Base-by-base conservation (phyloP, 2,329 filamentous ascomycete genomes). In the Colletotrichum sp. region DNA sequence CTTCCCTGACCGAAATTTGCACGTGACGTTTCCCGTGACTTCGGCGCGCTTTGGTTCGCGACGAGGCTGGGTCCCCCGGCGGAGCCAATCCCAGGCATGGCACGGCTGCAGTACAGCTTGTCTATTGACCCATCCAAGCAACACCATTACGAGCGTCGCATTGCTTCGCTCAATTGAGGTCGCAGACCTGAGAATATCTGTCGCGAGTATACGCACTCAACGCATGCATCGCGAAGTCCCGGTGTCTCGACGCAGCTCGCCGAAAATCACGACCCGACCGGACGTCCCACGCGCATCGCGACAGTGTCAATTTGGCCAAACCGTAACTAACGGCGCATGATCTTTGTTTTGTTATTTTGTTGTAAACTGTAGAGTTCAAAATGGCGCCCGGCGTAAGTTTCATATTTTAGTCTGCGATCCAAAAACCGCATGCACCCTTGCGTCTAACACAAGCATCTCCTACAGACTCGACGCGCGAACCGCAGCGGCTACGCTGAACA, bases 401-500 rank as follows among this genome's bases (percentile, higher is more conserved):
- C 28, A 6, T 26, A 1, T 15, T 59, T 5, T 32, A 9, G 18
- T 5, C 36, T 12, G 18, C 13, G 12, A 6, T 7, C 16, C 16
- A 59, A 21, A 64, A 7, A 72, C 36, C 64, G 82, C 79, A 81
- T 70, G 82, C 79, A 81, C 81, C 39, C 10, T 12, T 21, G 36
- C 81, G 81, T 63, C 73, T 77, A 66, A 77, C 68, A 52, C 18
- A n/a, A 39, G 32, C 52, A 70, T 10, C 30, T 9, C 43, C 81
- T 78, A 59, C 82, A 91, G 85, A 92, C 90, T 69, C 86, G 91
- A 82, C 89, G 91, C 78, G 90, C 90, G 77, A 89, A 89, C 77
- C 88, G 91, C 73, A 85, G 88, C 78, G 89, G 87, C 67, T 91
- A 90, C 78, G 86, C 88, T 52, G 91, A 92, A 78, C 90, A 92